Base-by-base conservation (phyloP, 805 yeast genomes). In the Candida argentea region DNA sequence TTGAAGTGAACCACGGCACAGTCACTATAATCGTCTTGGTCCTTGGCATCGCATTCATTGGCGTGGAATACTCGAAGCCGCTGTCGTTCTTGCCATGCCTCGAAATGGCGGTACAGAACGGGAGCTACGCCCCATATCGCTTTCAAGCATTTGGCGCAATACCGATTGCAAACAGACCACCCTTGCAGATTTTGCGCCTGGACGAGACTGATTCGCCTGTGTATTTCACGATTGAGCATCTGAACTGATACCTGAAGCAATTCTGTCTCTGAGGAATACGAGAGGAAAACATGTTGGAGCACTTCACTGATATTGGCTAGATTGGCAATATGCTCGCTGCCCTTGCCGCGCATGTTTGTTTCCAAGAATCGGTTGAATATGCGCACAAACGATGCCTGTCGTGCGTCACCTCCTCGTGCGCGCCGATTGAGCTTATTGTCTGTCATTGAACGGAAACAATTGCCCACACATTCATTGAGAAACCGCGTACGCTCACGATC, bases 121-220 rank as follows among this genome's bases (percentile, higher is more conserved):
- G 73, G 71, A 2, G 70, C 48, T n/a, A n/a, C n/a, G 0, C 95
- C 95, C 75, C 86, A 77, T 19, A 86, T 55, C 13, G 57, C 57
- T 36, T 73, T 74, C 1, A 84, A 87, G 50, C 96, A 87, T 0
- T 78, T 70, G 20, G 79, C 79, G 49, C 96, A 87, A 26, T 65
- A 71, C 16, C 53, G 55, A 1, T 63, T 38, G n/a, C 34, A 46
- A 3, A 60, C 42, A 6, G 39, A 26, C 85, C 93, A 79, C 0
- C 95, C 96, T 20, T 55, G 49, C 1, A 60, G 38, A 14, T 67
- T 57, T 19, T 61, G 56, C 3, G 40, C 35, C 8, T 67, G 57
- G 7, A 78, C 53, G 2, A 42, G 37, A 8, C 57, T 44, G 45
- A 76, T 52, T 34, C 67, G 64, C 13, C 53, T 53, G 38, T 57